Conservation (phyloP, 2,329 filamentous ascomycete genomes). For the Domatiomyces globalis region DNA sequence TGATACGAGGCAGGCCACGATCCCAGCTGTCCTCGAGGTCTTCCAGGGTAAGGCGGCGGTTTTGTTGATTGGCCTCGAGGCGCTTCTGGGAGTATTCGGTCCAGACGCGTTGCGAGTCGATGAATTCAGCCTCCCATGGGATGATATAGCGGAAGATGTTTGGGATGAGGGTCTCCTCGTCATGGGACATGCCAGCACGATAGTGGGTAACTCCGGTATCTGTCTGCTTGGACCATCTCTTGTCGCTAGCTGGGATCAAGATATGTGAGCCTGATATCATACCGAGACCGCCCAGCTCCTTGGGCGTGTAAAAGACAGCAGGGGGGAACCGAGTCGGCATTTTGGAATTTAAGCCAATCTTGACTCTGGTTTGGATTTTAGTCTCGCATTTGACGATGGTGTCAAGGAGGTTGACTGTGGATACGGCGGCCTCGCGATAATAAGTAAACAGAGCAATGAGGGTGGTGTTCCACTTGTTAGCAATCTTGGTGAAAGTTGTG, state of each 20-base stretch:
- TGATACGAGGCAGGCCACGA: conserved; percentile 90
- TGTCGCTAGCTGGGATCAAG: conserved; percentile 90
- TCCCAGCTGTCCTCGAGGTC: conserved; percentile 98
- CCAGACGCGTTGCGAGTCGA: conserved; percentile 97
- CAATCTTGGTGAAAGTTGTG: conserved; percentile 98
- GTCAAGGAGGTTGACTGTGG: conserved; percentile 82
- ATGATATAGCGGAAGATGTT: conserved; percentile 99
- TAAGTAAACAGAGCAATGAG: conserved; percentile 96
- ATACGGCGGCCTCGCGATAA: conserved; percentile 93
- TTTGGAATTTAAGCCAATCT: conserved; percentile 97
- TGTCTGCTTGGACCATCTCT: conserved; percentile 96
- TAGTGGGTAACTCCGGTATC: conserved; percentile 96
- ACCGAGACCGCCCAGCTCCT: conserved; percentile 88
- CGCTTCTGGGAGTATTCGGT: conserved; percentile 98
- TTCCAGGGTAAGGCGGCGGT: conserved; percentile 82
- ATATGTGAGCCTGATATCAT: conserved; percentile 99
- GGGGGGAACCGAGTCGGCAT: conserved; percentile 98
- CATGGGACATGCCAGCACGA: conserved; percentile 92
- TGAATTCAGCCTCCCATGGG: conserved; percentile 97
- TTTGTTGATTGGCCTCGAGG: conserved; percentile 92
- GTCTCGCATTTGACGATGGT: conserved; percentile 99
- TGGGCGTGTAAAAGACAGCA: conserved; percentile 96
- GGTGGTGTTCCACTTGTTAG: conserved; percentile 99
- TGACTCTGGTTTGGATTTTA: conserved; percentile 97
- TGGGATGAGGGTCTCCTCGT: conserved; percentile 92